phyloP scores from a whole-genome alignment of 768 basidiomycete species.

The Suillus spraguei region DNA sequence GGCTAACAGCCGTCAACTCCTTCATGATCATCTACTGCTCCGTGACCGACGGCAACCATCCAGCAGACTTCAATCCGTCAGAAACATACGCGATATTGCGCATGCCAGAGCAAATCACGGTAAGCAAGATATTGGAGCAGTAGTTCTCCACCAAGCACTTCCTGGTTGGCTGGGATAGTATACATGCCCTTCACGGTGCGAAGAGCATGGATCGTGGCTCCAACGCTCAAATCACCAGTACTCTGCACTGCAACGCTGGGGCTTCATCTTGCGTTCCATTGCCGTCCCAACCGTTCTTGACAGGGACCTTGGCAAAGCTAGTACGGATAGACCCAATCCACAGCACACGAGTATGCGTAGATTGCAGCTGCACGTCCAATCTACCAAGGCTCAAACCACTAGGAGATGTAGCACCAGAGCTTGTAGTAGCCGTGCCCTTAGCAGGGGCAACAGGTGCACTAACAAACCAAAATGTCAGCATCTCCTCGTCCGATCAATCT shows the following conservation, averaged over 20 bases:
- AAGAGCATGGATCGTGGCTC: constrained; percentile 85
- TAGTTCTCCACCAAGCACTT: constrained; percentile 96
- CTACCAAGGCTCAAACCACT: constrained; percentile 51
- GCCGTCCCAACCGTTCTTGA: constrained; percentile 79
- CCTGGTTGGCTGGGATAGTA: constrained; percentile 90
- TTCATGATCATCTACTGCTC: constrained; percentile 98
- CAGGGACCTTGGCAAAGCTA: constrained; percentile 95
- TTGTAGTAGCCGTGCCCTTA: constrained; percentile 66
- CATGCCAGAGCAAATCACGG: constrained; percentile 80
- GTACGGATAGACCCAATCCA: constrained; percentile 99
- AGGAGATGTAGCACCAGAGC: constrained; percentile 67
- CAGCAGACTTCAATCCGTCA: constrained; percentile 64
- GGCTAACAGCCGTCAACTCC: constrained; percentile 77
- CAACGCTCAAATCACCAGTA: constrained; percentile 84
- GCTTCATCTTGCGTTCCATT: constrained; percentile 62
- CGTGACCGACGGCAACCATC: constrained; percentile 76
- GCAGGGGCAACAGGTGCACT: constrained; percentile 92
- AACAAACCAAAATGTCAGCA: constrained; percentile 19
- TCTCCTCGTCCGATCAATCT: constrained; percentile 7
- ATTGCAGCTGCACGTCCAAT: constrained; percentile 86
- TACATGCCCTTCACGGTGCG: constrained; percentile 90
- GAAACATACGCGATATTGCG: constrained; percentile 57
- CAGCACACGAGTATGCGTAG: constrained; percentile 89
- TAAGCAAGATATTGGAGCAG: constrained; percentile 85
- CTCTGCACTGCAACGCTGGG: constrained; percentile 74